Percentiles rank a stretch among this genome's conserved stretches.
These are phyloP conservation scores for Colletotrichum tropicale DNA, from an alignment of 2,329 filamentous ascomycete species.

Conservation along the genomic window DNA sequence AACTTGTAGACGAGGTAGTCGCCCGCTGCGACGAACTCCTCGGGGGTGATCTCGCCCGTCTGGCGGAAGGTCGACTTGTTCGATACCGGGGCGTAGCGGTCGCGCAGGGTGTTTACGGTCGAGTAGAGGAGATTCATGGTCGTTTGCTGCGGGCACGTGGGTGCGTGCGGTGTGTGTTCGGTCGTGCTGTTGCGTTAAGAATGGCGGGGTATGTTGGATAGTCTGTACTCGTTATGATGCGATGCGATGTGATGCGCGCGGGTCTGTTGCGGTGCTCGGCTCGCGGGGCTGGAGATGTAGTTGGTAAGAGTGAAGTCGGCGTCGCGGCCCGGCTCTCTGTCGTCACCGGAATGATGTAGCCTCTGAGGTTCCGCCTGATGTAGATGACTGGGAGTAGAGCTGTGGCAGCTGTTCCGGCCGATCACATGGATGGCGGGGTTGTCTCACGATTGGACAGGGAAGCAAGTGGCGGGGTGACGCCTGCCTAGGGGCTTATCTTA, in stretches of 20 bases:
- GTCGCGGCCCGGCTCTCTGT: neutral
- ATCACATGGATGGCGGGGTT: constrained; percentile 26
- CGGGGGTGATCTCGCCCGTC: constrained; percentile 94
- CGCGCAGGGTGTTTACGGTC: constrained; percentile 88
- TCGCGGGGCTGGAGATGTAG: neutral
- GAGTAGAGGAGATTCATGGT: constrained; percentile 91
- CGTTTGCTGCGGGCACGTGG: neutral
- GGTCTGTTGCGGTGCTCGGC: neutral
- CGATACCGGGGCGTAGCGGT: constrained; percentile 86
- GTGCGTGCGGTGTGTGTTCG: neutral
- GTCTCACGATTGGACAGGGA: constrained; percentile 22
- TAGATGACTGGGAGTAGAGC: constrained; percentile 12
- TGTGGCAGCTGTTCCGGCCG: constrained; percentile 21
- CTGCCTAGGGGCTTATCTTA: constrained; percentile 21
- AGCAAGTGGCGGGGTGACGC: constrained; percentile 13
- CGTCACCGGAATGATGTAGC: constrained; percentile 10
- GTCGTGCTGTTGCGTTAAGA: neutral
- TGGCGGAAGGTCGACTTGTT: constrained; percentile 92
- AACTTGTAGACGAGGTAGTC: constrained; percentile 99
- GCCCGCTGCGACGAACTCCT: constrained; percentile 93
- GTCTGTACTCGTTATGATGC: neutral
- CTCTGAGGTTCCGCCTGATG: constrained; percentile 18
- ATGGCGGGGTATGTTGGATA: neutral
- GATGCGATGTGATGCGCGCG: neutral
- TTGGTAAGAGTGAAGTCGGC: neutral